Percentiles rank a stretch among this genome's conserved stretches.
Evolutionary conservation across 257 asterid genomes (phyloP).

Genomic region (Ocimum tenuiflorum): DNA sequence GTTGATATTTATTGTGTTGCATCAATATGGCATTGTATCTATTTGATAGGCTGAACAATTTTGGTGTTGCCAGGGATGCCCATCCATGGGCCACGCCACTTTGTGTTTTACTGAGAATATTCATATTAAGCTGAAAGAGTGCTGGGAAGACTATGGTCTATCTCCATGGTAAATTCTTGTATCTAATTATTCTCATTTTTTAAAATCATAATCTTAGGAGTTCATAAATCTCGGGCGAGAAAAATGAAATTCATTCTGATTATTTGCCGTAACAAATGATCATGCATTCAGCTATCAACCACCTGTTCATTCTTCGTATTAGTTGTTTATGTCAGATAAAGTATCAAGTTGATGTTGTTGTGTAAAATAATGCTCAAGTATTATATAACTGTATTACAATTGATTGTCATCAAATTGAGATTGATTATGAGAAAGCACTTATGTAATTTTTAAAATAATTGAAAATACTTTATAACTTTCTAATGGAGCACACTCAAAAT

Average conservation of each 20-base stretch:
- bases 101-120: not conserved
- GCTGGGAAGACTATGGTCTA: not conserved
- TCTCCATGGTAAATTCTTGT: not conserved
- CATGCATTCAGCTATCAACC: not conserved
- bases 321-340: too few relatives aligned
- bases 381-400: not conserved
- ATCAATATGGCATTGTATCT: not conserved
- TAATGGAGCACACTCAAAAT: not conserved
- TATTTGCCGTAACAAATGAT: not conserved
- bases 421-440: not conserved
- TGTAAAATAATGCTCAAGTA: not conserved
- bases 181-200: too few relatives aligned
- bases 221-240: not conserved
- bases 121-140: not conserved
- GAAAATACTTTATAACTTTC: not conserved
- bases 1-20: not conserved
- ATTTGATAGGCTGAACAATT: not conserved
- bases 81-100: not conserved
- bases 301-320: not conserved
- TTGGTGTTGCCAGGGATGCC: constrained; percentile 8
- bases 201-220: not conserved
- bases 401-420: not conserved
- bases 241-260: not conserved
- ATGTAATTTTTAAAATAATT: not conserved
- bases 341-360: not conserved